phyloP scores from a whole-genome alignment of 2,329 filamentous ascomycete species.

The Tolypocladium paradoxum region DNA sequence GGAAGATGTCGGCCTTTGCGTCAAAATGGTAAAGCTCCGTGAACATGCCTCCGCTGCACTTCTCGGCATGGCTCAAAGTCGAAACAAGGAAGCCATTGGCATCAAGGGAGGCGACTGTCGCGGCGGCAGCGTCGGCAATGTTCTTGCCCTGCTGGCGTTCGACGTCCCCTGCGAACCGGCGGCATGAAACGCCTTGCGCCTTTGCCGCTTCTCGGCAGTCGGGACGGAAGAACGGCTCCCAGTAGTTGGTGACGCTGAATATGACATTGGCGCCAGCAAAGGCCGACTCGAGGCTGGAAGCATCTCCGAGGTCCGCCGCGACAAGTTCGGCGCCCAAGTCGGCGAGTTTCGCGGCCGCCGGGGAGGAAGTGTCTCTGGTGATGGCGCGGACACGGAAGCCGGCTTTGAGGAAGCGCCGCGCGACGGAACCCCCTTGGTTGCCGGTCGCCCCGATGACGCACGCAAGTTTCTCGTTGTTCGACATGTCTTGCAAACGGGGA shows the following conservation, averaged over 20 bases:
- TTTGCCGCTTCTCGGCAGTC: constrained; percentile 28
- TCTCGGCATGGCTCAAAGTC: constrained; percentile 36
- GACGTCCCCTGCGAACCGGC: constrained; percentile 33
- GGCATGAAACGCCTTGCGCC: constrained; percentile 27
- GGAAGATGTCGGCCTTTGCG: constrained; percentile 40
- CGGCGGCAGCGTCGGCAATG: constrained; percentile 41
- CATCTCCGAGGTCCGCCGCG: constrained; percentile 31
- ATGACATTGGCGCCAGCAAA: constrained; percentile 37
- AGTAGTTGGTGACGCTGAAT: constrained; percentile 46
- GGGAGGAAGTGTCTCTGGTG: constrained; percentile 32
- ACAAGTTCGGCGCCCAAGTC: constrained; percentile 32
- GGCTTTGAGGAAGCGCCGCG: constrained; percentile 31
- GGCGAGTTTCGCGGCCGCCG: constrained; percentile 28
- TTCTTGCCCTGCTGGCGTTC: constrained; percentile 43
- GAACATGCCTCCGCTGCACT: constrained; percentile 33
- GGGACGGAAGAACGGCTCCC: constrained; percentile 36
- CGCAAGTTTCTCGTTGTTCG: constrained; percentile 23
- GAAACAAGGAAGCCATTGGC: constrained; percentile 39
- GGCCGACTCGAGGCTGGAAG: constrained; percentile 24
- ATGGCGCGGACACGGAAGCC: constrained; percentile 34
- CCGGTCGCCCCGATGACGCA: constrained; percentile 37
- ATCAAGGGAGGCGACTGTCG: constrained; percentile 27
- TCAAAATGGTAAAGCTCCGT: constrained; percentile 43
- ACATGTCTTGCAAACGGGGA: neutral
- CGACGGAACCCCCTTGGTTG: constrained; percentile 42